Base-by-base conservation (phyloP, 805 yeast genomes). In the Monosporozyma solicola region DNA sequence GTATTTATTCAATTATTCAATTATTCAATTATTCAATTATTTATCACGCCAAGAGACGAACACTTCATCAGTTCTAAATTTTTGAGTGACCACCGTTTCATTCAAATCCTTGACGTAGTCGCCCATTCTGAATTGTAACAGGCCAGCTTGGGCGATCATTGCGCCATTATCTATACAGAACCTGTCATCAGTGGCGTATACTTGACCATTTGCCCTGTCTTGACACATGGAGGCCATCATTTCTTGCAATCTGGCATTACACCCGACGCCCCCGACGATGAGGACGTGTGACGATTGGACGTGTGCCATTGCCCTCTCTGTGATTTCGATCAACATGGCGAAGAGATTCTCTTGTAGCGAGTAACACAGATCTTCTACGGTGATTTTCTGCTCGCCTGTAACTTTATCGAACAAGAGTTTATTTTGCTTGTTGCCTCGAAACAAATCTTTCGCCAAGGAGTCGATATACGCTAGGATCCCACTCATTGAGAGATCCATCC, bases 231-330 rank as follows among this genome's bases (percentile, higher is more conserved):
- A 71, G n/a, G 79, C 87, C 99, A 94, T 94, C 99, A 94, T 94
- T 61, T 87, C 83, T 66, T 94, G 99, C 55, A 94, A 72, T 56
- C 98, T 69, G 59, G 83, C 85, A 64, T 94, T 94, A 60, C 96
- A 89, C 0, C 99, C 99, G n/a, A 94, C 99, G 25, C 99, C 99
- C 11, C 99, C 99, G 2, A 94, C 99, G 50, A 94, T 88, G 49
- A 94, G 74, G 20, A 94, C 99, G 66, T 91, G 96, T 55, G 80
- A 79, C 3, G 95, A 79, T 60, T 84, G 83, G 3, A 92, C 98
- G 64, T 94, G 99, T 0, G 99, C 99, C 95, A 94, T 87, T 2
- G 99, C 99, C 41, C 99, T 76, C 66, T 94, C 99, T 0, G 99
- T 94, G 60, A 94, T 94, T 68, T 94, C 99, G 16, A 94, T 97